Evolutionary conservation across 257 asterid species (phyloP), one percentile per base, ranked within the genome.

Genomic region (Ajuga chamaepitys): DNA sequence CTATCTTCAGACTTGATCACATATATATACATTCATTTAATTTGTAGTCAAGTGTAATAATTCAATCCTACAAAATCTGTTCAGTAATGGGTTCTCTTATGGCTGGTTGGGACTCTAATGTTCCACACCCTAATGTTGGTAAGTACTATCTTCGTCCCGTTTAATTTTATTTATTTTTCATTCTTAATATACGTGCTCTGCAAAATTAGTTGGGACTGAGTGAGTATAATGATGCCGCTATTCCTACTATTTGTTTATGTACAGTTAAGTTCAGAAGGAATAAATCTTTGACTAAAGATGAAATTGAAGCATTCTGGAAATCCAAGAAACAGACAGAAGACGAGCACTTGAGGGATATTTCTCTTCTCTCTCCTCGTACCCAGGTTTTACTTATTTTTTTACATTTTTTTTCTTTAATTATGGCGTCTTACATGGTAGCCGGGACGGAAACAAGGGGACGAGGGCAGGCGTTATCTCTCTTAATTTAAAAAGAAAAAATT

Each of bases 51-150:
- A n/a, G n/a, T n/a, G n/a, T n/a, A n/a, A n/a, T n/a, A n/a, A n/a
- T n/a, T n/a, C n/a, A n/a, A n/a, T n/a, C n/a, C n/a, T n/a, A n/a
- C n/a, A n/a, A n/a, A n/a, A n/a, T n/a, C n/a, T n/a, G n/a, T n/a
- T n/a, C n/a, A 41, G 17, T 2, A 13, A 91, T 91, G 98, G 98
- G 98, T 75, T 92, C 98, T 79, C 95, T 92, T 24, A 86, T 88
- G 96, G 84, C 89, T 12, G 97, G 97, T 70, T 92, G 98, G 98
- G 95, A 71, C 47, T 86, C 95, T 40, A 84, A 47, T 11, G 73
- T 25, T 37, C 10, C 70, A 22, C 85, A 87, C 66, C 86, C 92
- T 25, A 77, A 84, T 48, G 10, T 37, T 60, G 96, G 98, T 91
- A 65, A 58, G 86, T 74, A 0, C 6, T 25, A 11, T 4, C 55